Base-by-base conservation (phyloP, 768 basidiomycete species). In the Rhodotorula toruloides region DNA sequence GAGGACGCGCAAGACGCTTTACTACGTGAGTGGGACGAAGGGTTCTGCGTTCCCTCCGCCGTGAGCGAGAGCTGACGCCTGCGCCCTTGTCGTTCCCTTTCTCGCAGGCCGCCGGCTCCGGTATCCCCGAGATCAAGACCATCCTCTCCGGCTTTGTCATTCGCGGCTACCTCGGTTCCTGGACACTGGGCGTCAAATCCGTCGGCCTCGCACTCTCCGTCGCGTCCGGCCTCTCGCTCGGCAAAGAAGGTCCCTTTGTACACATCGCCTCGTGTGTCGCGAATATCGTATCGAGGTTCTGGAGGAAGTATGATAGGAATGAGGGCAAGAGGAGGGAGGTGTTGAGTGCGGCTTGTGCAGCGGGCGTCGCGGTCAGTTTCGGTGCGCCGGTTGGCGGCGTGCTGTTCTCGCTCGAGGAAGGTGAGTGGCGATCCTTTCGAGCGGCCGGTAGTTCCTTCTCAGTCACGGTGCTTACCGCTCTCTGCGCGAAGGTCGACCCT, bases 241-340 rank as follows among this genome's bases (percentile, higher is more conserved):
- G 91, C 76, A 77, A 75, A 79, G 90, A 91, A 81, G 87, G 84
- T 0, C 90, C 90, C 0, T 88, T 96, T 75, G 92, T 96, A 6
- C 93, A 96, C 74, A 93, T 97, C 67, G 90, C 89, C 4, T 86
- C 87, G 56, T 94, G 92, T 77, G 80, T 94, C 29, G 93, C 91
- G 13, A 99, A 97, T 75, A 94, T 98, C 66, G 82, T 91, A 67
- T 91, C 90, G 73, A 83, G 94, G 19, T 84, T 87, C 74, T 86
- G 89, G 70, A 76, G 76, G 42, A 98, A 98, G 78, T 99, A 94
- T 74, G 93, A 98, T 78, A 87, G 83, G 58, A 99, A 98, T 73
- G 96, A 99, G 83, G 92, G 90, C 21, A 98, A 98, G 76, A 84
- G 93, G 50, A 85, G 96, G 54, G 96, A 98, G 79, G 86, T 99